phyloP scores from a whole-genome alignment of 1,139 yeast species.

The Magnusiomyces ingens region DNA sequence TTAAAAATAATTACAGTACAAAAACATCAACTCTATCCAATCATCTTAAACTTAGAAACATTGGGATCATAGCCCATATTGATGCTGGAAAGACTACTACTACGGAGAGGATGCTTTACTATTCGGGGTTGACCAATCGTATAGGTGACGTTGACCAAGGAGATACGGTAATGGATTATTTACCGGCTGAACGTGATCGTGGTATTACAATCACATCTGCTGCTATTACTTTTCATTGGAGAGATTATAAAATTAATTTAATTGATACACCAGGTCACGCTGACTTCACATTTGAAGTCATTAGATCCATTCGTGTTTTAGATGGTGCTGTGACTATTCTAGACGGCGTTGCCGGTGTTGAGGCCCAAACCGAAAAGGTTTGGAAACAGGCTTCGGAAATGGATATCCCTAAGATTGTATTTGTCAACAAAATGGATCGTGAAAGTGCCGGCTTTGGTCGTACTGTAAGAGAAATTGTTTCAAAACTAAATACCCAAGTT shows the following conservation, averaged over 20 bases:
- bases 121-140: slow-evolving; percentile 69
- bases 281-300: slow-evolving; percentile 93
- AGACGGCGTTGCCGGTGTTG: slow-evolving; percentile 97
- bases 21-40: slow-evolving; percentile 3
- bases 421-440: slow-evolving; percentile 92
- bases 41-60: slow-evolving; percentile 45
- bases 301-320: slow-evolving; percentile 75
- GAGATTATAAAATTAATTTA: slow-evolving; percentile 63
- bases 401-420: slow-evolving; percentile 66
- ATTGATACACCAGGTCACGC: slow-evolving; percentile 99
- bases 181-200: slow-evolving; percentile 83
- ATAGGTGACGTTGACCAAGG: slow-evolving; percentile 97
- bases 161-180: slow-evolving; percentile 89
- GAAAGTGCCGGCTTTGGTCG: slow-evolving; percentile 92
- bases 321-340: slow-evolving; percentile 91
- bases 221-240: slow-evolving; percentile 90
- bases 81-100: slow-evolving; percentile 89
- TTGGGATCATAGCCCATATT: slow-evolving; percentile 79
- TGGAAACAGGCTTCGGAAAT: slow-evolving; percentile 80
- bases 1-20: neutral
- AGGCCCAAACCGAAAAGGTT: slow-evolving; percentile 95
- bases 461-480: slow-evolving; percentile 79
- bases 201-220: slow-evolving; percentile 98
- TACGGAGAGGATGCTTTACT: slow-evolving; percentile 85
- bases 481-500: slow-evolving; percentile 67